Evolutionary conservation across 257 asterid species (phyloP), one percentile per base, ranked within the genome.

Genomic region (Dorcoceras hygrometricum): DNA sequence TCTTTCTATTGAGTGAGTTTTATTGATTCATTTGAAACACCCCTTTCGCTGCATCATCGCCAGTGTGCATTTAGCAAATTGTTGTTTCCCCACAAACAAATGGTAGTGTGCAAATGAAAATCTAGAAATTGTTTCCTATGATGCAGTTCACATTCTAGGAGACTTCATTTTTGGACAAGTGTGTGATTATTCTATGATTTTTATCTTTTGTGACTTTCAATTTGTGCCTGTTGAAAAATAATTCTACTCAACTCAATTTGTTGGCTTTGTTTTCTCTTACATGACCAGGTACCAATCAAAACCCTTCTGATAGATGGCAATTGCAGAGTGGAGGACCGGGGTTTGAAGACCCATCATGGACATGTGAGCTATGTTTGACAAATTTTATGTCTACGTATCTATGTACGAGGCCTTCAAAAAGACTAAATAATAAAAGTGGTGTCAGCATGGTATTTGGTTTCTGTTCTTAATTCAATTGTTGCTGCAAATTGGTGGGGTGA

Each of bases 311-410:
- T 89, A 20, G 98, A 91, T 79, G 94, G 96, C 43, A 91, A 91
- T 78, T 91, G 93, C 71, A 84, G 98, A 70, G 98, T 91, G 86
- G 98, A 91, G 80, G 98, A 89, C 56, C 87, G 95, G 71, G 96
- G 96, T 71, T 78, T 91, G 79, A 89, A 91, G 90, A 85, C 96
- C 62, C 98, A 91, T 68, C 96, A 91, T 75, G 98, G 95, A 75
- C 98, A 85, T 70, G 98, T 91, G 80, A 85, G 93, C 60, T 63
- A 54, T 9, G 9, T n/a, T 68, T 70, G 29, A 56, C 46, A 24
- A 69, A 67, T 53, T 23, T 65, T 23, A 39, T 14, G 53, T 16
- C 53, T 43, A 8, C 16, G 16, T 43, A 43, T 43, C 20, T 43
- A 2, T 16, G 53, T 16, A 43, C 53, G 6, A 43, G 14, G 53